Evolutionary conservation across 2,329 filamentous ascomycete genomes (phyloP), one percentile per base, ranked within the genome.

Genomic region (Piedraia hortae): DNA sequence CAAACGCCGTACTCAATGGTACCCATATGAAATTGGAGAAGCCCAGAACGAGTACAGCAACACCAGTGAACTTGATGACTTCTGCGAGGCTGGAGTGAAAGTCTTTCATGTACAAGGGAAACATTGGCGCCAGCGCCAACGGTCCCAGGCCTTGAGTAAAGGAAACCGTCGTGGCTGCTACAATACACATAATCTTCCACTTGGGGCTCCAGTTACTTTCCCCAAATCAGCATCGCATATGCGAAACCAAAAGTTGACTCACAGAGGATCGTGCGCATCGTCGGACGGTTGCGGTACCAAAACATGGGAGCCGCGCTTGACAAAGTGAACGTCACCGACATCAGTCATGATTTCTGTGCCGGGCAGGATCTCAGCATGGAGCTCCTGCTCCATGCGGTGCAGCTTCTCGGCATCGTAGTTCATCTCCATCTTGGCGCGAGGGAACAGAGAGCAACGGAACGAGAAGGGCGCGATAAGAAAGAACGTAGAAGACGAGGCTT

Each of bases 1-100:
- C 59, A 29, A 56, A 62, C 0, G 54, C 53, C 2, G 53, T 54
- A 28, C 51, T 53, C 13, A 62, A 44, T 0, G 59, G 58, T 3
- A 61, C 54, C 59, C 57, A 62, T 28, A 63, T 48, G 36, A 62
- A 62, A 33, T 62, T 63, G 30, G 54, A 59, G 34, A 62, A 62
- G 0, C 59, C 59, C 3, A 63, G 43, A 0, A 62, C 51, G 10
- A 63, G 32, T 26, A 63, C 62, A 24, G 24, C 24, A 7, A 23
- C 15, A 10, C 58, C 58, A 3, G 56, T 61, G 27, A 62, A 62
- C 23, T 57, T 54, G 10, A 62, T 48, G 1, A 59, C 30, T 11
- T 24, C 24, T 3, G 28, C 24, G 4, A 39, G 21, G 19, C 33
- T 26, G 7, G 31, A 51, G 21, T 64, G 26, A 31, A 62, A 68